Evolutionary conservation across 2,329 filamentous ascomycete genomes (phyloP).

Genomic region (Cytospora schulzeri): DNA sequence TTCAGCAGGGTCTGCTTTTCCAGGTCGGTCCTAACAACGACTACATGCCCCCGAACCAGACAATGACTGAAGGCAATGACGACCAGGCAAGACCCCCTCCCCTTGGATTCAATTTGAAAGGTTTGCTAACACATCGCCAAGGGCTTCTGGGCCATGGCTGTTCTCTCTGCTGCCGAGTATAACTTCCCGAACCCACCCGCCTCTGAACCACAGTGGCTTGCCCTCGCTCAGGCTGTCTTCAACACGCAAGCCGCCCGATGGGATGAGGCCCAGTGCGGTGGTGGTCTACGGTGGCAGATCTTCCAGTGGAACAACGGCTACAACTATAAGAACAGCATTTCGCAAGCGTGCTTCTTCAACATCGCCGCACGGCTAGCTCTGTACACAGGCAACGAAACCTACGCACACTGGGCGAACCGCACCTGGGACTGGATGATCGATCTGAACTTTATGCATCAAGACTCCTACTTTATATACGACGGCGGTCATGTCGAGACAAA

Average conservation of each 20-base stretch:
- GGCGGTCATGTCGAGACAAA: slow-evolving; percentile 58
- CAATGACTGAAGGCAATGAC: slow-evolving; percentile 67
- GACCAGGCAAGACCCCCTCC: slow-evolving; percentile 49
- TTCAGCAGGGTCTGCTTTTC: slow-evolving; percentile 68
- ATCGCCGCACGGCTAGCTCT: slow-evolving; percentile 60
- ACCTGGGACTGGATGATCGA: slow-evolving; percentile 67
- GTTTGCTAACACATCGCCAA: neutral
- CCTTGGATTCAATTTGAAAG: no score
- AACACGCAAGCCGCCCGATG: slow-evolving; percentile 73
- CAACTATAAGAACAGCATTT: slow-evolving; percentile 48
- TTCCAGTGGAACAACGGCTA: slow-evolving; percentile 78
- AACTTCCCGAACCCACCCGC: slow-evolving; percentile 60
- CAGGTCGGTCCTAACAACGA: slow-evolving; percentile 71
- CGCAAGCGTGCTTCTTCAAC: slow-evolving; percentile 54
- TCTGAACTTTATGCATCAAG: slow-evolving; percentile 55
- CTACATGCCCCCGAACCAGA: slow-evolving; percentile 74
- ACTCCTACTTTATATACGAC: slow-evolving; percentile 59
- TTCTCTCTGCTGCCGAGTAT: slow-evolving; percentile 68
- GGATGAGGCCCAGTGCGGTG: slow-evolving; percentile 66
- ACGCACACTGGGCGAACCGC: slow-evolving; percentile 71
- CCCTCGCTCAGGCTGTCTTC: slow-evolving; percentile 74
- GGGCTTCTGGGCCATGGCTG: slow-evolving; percentile 69
- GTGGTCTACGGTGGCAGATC: slow-evolving; percentile 80
- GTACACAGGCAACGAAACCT: slow-evolving; percentile 72
- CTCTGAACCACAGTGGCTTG: slow-evolving; percentile 63